Evolutionary conservation across 306 rosid species (phyloP).

Genomic region (Carpinus viminea): DNA sequence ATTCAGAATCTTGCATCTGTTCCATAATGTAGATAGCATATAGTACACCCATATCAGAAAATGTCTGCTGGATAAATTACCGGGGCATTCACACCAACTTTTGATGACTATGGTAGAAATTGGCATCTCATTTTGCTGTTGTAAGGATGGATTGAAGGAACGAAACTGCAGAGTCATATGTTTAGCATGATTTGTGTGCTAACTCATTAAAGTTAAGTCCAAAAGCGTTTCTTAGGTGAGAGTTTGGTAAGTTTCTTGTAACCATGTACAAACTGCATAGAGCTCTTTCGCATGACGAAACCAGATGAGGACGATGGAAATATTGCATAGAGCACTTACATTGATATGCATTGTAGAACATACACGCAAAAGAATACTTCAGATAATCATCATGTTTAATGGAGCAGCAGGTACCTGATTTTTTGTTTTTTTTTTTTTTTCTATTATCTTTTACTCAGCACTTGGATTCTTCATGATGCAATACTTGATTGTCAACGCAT

Average conservation of each 20-base stretch:
- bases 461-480: neutral
- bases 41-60: slow-evolving; percentile 32
- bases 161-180: slow-evolving; percentile 26
- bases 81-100: slow-evolving; percentile 34
- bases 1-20: slow-evolving; percentile 76
- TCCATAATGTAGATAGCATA: slow-evolving; percentile 64
- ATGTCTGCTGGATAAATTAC: slow-evolving; percentile 42
- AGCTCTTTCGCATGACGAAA: slow-evolving; percentile 27
- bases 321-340: slow-evolving; percentile 6
- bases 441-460: neutral
- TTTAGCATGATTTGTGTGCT: slow-evolving; percentile 33
- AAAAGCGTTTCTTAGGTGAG: slow-evolving; percentile 33
- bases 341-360: slow-evolving; percentile 31
- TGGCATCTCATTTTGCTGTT: slow-evolving; percentile 25
- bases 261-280: slow-evolving; percentile 25
- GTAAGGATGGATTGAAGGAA: slow-evolving; percentile 37
- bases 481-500: neutral
- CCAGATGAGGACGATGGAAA: slow-evolving; percentile 32
- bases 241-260: slow-evolving; percentile 27
- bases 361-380: slow-evolving; percentile 19
- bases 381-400: slow-evolving; percentile 20
- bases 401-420: slow-evolving; percentile 21
- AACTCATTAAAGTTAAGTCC: slow-evolving; percentile 34
- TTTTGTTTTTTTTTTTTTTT: slow-evolving; percentile 22
- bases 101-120: slow-evolving; percentile 25